Conservation (phyloP, 495 filamentous ascomycete species). For the Xylaria intraflava region DNA sequence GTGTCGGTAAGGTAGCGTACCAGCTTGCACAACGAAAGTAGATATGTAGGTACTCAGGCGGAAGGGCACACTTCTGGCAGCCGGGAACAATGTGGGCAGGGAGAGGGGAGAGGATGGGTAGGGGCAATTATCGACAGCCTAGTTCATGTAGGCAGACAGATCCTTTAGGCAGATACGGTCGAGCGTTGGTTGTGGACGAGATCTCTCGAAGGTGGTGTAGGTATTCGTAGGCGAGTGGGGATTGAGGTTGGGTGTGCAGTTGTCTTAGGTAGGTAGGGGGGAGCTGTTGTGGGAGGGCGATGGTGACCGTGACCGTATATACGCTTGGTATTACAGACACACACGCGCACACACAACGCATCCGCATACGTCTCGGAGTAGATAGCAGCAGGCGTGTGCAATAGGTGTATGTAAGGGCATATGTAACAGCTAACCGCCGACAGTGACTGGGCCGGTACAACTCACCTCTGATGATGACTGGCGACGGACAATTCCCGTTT, state of each 20-base stretch:
- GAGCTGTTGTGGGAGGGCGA: not conserved
- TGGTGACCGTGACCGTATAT: not conserved
- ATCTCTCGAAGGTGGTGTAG: not conserved
- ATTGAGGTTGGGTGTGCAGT: not conserved
- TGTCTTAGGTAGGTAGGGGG: no score
- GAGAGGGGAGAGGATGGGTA: not conserved
- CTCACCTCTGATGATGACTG: slow-evolving; percentile 11
- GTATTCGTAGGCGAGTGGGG: slow-evolving; percentile 5
- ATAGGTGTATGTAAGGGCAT: no score
- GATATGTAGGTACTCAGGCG: not conserved
- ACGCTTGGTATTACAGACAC: not conserved
- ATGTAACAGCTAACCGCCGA: not conserved
- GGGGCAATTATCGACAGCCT: not conserved
- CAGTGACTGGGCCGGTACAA: slow-evolving; percentile 1
- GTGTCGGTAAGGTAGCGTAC: no score
- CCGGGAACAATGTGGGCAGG: not conserved
- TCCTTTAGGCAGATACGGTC: not conserved
- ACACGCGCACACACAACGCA: not conserved
- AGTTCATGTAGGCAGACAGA: not conserved
- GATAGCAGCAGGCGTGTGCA: not conserved
- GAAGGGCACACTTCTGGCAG: not conserved
- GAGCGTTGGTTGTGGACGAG: slow-evolving; percentile 1
- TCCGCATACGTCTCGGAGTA: slow-evolving; percentile 1
- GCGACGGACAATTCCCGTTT: not conserved
- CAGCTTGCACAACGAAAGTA: slow-evolving; percentile 1